Evolutionary conservation across 768 basidiomycete genomes (phyloP), one percentile per base, ranked within the genome.

Genomic region (Lactarius trivialis): DNA sequence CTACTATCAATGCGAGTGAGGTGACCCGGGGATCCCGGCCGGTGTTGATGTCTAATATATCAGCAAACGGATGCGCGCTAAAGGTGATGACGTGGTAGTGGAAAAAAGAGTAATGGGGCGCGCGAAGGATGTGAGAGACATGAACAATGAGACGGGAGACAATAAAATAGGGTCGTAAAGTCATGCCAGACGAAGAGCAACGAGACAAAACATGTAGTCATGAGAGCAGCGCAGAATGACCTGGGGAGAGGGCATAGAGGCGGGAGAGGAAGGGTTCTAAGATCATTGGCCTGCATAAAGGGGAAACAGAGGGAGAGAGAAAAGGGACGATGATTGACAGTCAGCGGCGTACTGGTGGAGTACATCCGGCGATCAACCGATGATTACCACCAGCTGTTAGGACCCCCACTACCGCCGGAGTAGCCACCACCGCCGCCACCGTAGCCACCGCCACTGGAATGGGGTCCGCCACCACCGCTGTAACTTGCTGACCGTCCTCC

Each of bases 161-260:
- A 66, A 66, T 66, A 67, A 67, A 19, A 66, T 66, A 67, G 64
- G 67, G 64, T 62, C 65, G 56, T 67, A 63, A 66, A 34, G 67
- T 66, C 65, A 60, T 67, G 67, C 67, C 65, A 76, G 79, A 78
- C 78, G 76, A 76, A 72, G 68, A 76, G 75, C 76, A 78, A 80
- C 78, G 79, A 79, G 81, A 82, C 79, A 76, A 77, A 77, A 77
- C 76, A 75, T 76, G 73, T 66, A 73, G 68, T 71, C 77, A 73
- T 78, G 81, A 83, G 82, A 85, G 84, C 82, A 85, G 84, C 82
- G 81, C 82, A 71, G 66, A 75, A 75, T 79, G 45, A 55, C 43
- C 62, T 49, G 55, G 43, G 61, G 28, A 8, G 32, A 17, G 36
- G 60, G 58, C 63, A 64, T 61, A 54, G 49, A 57, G 52, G 56